Base-by-base conservation (phyloP, 164 flowering plant species). In the Sedum album region DNA sequence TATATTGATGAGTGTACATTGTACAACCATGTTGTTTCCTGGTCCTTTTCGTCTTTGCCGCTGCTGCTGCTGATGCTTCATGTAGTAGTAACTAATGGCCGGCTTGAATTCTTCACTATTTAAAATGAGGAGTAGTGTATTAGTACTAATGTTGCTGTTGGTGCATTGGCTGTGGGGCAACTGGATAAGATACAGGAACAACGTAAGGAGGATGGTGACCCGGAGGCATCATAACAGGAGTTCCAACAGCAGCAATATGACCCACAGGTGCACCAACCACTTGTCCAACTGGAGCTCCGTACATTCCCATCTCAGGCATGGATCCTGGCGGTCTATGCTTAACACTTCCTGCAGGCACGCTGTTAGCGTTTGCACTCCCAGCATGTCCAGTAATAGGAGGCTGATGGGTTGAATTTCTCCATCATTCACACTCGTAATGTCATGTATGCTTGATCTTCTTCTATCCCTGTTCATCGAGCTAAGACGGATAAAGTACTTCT, bases 391-490 rank as follows among this genome's bases (percentile, higher is more conserved):
- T 85, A 26, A 85, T 80, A 0, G 91, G 88, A 0, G 80, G 73
- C 36, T 77, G 87, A 31, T 72, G 73, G 5, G 82, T 31, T 1
- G 86, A 57, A 72, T 78, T 17, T 76, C 88, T 7, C 80, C 82
- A 68, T 70, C 74, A 71, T 77, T 78, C n/a, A 86, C 74, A 53
- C 81, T 86, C 1, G 96, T 89, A n/a, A 89, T 88, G 76, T 89
- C 96, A 70, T 89, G 96, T 62, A 89, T 88, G 77, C 96, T 89
- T 1, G 96, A 83, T 66, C 96, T 79, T 69, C 93, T 82, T 70
- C 91, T 76, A 23, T 88, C 93, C 75, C 88, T 81, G 73, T 88
- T 89, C 83, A 88, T 85, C 13, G 94, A 88, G 73, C 84, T 85
- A 60, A 88, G 42, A 14, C 94, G 75, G 4, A 88, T 88, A 77